Percentiles rank a stretch among this genome's conserved stretches.
Conservation (phyloP, 1,284 basidiomycete genomes). For the Trametes pubescens region DNA sequence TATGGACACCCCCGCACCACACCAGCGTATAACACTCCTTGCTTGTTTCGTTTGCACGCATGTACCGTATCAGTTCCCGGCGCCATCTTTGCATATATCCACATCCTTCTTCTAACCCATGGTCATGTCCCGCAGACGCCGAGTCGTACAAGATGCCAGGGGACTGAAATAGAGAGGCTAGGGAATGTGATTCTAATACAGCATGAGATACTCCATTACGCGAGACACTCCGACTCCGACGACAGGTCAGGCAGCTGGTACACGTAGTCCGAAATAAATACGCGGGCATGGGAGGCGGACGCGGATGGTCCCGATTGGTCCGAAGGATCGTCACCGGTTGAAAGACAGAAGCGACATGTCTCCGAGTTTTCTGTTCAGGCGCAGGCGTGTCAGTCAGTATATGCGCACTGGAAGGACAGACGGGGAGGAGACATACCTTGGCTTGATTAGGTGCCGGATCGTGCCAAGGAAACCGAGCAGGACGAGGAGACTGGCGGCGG, state of each 20-base stretch:
- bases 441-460: slow-evolving; percentile 92
- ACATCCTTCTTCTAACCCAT: neutral
- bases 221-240: slow-evolving; percentile 26
- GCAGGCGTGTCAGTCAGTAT: slow-evolving; percentile 2
- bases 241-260: slow-evolving; percentile 28
- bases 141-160: neutral
- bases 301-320: slow-evolving; percentile 5
- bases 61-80: slow-evolving; percentile 6
- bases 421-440: slow-evolving; percentile 69
- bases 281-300: neutral
- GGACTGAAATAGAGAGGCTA: neutral
- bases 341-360: slow-evolving; percentile 89
- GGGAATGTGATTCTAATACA: slow-evolving; percentile 34
- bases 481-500: slow-evolving; percentile 87
- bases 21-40: neutral
- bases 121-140: neutral
- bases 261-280: slow-evolving; percentile 37
- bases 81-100: neutral
- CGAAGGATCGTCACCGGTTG: slow-evolving; percentile 62
- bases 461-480: slow-evolving; percentile 89
- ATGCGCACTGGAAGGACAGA: slow-evolving; percentile 22
- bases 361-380: slow-evolving; percentile 66
- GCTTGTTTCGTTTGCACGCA: slow-evolving; percentile 11
- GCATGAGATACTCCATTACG: slow-evolving; percentile 36
- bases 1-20: neutral